Evolutionary conservation across 768 basidiomycete species (phyloP).

Genomic region (Amanita inopinata): DNA sequence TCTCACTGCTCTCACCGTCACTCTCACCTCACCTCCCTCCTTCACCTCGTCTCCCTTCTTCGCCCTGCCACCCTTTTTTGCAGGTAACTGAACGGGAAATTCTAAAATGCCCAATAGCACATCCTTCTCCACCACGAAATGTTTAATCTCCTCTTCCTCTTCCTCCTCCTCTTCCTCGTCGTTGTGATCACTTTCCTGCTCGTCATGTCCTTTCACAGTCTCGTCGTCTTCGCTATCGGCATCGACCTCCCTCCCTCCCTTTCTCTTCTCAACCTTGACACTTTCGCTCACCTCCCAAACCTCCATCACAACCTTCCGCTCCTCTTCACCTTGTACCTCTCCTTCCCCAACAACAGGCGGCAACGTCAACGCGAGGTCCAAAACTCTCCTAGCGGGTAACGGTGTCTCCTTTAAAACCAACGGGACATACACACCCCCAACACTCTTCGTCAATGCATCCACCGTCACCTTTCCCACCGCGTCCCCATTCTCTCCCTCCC

Average conservation of each 20-base stretch:
- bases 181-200: slow-evolving; percentile 42
- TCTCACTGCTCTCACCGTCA: slow-evolving; percentile 36
- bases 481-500: slow-evolving; percentile 18
- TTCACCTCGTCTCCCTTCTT: not conserved
- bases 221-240: slow-evolving; percentile 3
- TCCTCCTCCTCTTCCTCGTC: slow-evolving; percentile 52
- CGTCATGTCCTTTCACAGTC: slow-evolving; percentile 33
- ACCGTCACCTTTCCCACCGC: slow-evolving; percentile 19
- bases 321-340: slow-evolving; percentile 26
- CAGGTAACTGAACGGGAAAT: not conserved
- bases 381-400: slow-evolving; percentile 53
- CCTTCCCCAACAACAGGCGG: not conserved
- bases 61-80: not conserved
- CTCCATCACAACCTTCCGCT: slow-evolving; percentile 52
- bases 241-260: slow-evolving; percentile 25
- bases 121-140: slow-evolving; percentile 49
- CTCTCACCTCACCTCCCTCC: slow-evolving; percentile 27
- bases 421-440: slow-evolving; percentile 55
- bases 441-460: slow-evolving; percentile 23
- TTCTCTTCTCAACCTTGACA: slow-evolving; percentile 51
- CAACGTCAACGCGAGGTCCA: slow-evolving; percentile 33
- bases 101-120: slow-evolving; percentile 30
- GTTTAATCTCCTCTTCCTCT: slow-evolving; percentile 39
- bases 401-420: slow-evolving; percentile 64
- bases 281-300: slow-evolving; percentile 72